phyloP scores from a whole-genome alignment of 2,329 filamentous ascomycete species.

The Periconia macrospinosa region DNA sequence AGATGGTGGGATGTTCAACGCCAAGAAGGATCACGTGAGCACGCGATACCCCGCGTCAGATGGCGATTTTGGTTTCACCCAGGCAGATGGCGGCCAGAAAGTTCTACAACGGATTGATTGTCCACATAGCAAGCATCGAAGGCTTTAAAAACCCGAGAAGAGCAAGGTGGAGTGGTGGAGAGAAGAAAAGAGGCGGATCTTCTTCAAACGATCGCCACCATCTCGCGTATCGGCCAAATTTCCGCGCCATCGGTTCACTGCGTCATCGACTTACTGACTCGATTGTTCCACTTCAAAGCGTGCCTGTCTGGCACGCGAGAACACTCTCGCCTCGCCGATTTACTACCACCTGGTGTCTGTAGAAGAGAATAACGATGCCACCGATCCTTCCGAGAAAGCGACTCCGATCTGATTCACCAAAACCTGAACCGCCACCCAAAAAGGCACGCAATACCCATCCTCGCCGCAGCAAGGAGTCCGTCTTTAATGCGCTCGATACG shows the following conservation, averaged over 20 bases:
- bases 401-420: slow-evolving; percentile 53
- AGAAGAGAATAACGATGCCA: slow-evolving; percentile 56
- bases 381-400: slow-evolving; percentile 70
- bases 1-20: no score
- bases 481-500: slow-evolving; percentile 51
- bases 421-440: slow-evolving; percentile 33
- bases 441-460: slow-evolving; percentile 14
- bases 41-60: not conserved
- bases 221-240: slow-evolving; percentile 2
- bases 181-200: not conserved
- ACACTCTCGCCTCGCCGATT: not conserved
- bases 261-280: not conserved
- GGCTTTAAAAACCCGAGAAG: not conserved
- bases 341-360: no score
- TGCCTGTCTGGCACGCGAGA: not conserved
- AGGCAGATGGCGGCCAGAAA: not conserved
- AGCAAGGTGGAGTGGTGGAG: not conserved
- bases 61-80: not conserved
- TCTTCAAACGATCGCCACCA: not conserved
- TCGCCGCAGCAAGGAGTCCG: slow-evolving; percentile 38
- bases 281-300: not conserved
- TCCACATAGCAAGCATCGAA: no score
- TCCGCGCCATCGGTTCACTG: slow-evolving; percentile 1
- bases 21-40: not conserved
- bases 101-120: not conserved